phyloP scores from a whole-genome alignment of 2,329 filamentous ascomycete species.

The Coniochaeta hoffmannii region DNA sequence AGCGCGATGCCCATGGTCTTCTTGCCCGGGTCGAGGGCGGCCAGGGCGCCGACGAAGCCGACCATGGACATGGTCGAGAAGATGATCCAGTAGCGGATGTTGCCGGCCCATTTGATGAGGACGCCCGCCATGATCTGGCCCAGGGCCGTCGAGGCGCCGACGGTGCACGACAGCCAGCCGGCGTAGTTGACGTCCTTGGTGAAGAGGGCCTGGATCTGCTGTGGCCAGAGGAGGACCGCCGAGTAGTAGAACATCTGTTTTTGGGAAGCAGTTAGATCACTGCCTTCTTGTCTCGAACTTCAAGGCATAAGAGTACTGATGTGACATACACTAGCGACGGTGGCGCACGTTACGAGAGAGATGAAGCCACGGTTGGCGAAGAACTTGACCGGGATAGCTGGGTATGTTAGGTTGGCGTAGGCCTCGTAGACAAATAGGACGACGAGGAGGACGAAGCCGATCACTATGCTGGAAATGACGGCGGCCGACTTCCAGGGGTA shows the following conservation, averaged over 20 bases:
- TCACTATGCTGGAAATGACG: conserved; percentile 27
- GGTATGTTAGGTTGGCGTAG: conserved; percentile 7
- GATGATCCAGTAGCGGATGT: conserved; percentile 28
- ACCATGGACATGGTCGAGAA: conserved; percentile 28
- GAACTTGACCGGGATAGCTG: conserved; percentile 27
- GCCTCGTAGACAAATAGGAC: conserved; percentile 28
- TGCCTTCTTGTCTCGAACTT: conserved; percentile 12
- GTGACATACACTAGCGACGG: conserved; percentile 19
- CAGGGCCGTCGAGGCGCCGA: conserved; percentile 24
- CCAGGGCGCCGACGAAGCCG: conserved; percentile 25
- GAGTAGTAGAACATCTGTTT: conserved; percentile 15
- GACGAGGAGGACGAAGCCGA: conserved; percentile 24
- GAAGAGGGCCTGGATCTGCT: conserved; percentile 26
- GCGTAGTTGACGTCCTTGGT: conserved; percentile 24
- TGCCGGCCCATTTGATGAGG: conserved; percentile 24
- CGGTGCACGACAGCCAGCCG: conserved; percentile 28
- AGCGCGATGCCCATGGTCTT: conserved; percentile 23
- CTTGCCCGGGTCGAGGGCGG: conserved; percentile 24
- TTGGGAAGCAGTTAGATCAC: background rate
- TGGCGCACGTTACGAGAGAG: conserved; percentile 25
- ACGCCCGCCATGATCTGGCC: conserved; percentile 24
- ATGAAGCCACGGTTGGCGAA: conserved; percentile 29
- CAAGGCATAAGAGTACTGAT: background rate
- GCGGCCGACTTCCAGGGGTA: conserved; percentile 32
- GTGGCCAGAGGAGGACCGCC: conserved; percentile 27